Conservation (phyloP, 768 basidiomycete genomes). For the Suillus lakei region DNA sequence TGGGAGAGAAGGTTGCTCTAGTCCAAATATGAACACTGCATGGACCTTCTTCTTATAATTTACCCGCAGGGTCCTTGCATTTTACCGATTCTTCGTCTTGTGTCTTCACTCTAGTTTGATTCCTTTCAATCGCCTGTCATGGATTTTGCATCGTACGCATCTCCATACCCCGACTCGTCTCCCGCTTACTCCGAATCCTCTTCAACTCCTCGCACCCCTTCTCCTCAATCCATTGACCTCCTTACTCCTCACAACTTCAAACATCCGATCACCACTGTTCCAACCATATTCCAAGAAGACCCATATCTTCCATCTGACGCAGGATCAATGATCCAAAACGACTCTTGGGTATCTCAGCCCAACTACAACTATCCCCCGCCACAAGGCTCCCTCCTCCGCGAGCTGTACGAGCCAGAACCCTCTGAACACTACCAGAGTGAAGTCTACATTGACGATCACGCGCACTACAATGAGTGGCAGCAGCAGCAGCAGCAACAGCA, state of each 20-base stretch:
- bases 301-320: conserved; percentile 38
- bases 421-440: conserved; percentile 43
- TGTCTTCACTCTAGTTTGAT: not conserved
- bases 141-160: conserved; percentile 67
- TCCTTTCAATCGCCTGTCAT: conserved; percentile 26
- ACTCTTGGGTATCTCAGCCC: conserved; percentile 42
- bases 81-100: conserved; percentile 20
- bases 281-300: conserved; percentile 55
- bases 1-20: conserved; percentile 35
- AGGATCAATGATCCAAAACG: conserved; percentile 39
- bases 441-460: conserved; percentile 40
- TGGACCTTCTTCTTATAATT: conserved; percentile 40
- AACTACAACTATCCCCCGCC: conserved; percentile 40
- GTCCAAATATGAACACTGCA: conserved; percentile 31
- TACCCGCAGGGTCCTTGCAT: conserved; percentile 18
- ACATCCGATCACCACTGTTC: conserved; percentile 47
- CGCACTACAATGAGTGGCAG: conserved; percentile 40
- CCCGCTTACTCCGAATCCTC: conserved; percentile 67
- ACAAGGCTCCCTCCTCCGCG: conserved; percentile 65
- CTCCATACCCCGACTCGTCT: conserved; percentile 18
- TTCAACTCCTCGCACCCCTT: conserved; percentile 73
- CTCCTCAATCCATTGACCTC: conserved; percentile 53
- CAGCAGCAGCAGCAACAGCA: conserved; percentile 41
- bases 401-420: conserved; percentile 69
- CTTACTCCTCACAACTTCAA: conserved; percentile 43